These are phyloP conservation scores for Pseudonitzschia delicatissima DNA, from an alignment of 108 stramenopile species.

Conservation along the genomic window DNA sequence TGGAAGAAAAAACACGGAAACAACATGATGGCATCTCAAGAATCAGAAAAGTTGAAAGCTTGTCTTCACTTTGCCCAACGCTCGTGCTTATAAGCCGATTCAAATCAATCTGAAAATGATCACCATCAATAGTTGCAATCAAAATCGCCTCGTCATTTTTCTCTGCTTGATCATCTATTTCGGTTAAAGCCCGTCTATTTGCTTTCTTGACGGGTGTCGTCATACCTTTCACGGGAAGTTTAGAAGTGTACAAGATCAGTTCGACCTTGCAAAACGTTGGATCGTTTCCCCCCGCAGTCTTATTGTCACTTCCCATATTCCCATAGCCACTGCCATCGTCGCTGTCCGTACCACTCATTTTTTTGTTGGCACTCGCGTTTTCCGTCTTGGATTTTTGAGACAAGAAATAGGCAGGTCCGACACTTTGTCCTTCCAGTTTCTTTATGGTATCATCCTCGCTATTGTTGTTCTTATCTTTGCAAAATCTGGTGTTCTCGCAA, in stretches of 20 bases:
- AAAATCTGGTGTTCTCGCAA: neutral
- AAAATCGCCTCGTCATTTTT: neutral
- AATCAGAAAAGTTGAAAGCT: constrained; percentile 17
- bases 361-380: neutral
- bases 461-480: neutral
- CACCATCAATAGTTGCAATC: constrained; percentile 9
- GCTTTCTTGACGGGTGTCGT: constrained; percentile 12
- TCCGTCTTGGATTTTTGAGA: neutral
- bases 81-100: neutral
- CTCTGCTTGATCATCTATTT: neutral
- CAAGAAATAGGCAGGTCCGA: neutral
- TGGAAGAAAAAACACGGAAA: constrained; percentile 24
- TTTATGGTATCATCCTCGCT: no score
- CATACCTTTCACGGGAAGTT: constrained; percentile 13
- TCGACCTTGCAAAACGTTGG: constrained; percentile 23
- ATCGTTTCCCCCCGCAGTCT: constrained; percentile 1
- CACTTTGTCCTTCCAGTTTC: neutral
- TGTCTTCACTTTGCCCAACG: neutral
- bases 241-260: constrained; percentile 14
- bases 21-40: constrained; percentile 14
- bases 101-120: constrained; percentile 25
- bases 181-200: neutral
- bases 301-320: neutral
- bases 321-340: no score
- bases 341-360: neutral